Evolutionary conservation across 164 flowering plant species (phyloP), one percentile per base, ranked within the genome.

Genomic region (Kalanchoe fedtschenkoi): DNA sequence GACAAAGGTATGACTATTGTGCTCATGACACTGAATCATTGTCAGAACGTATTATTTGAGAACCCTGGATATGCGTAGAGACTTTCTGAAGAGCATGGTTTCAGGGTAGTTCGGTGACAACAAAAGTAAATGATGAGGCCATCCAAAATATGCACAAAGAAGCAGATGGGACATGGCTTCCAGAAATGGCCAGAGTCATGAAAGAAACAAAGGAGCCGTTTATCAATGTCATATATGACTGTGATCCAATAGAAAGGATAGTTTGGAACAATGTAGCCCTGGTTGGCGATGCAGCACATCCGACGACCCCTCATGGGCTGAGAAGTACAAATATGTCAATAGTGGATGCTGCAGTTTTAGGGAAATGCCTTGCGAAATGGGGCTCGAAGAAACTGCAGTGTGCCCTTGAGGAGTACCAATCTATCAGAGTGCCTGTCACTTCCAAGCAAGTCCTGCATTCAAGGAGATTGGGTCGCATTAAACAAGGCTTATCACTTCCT

Each of bases 91-190:
- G 56, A 28, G 32, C 17, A 10, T 43, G 1, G 19, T 19, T 64
- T 54, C 79, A 89, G 95, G 85, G 87, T 16, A 78, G 71, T 69
- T 89, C 98, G 4, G 77, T 87, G 63, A 92, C 96, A 19, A 73
- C 80, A 83, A 89, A 81, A 78, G 95, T 82, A 61, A 89, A 82
- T 60, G 24, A 42, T 2, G 83, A 80, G 3, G 80, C 82, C 86
- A 69, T 87, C 5, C 32, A 77, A 70, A 66, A 80, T 56, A 82
- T 92, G 93, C 81, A 83, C 28, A 60, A 74, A 72, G 89, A 82
- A 62, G 89, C 93, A 15, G 88, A 83, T 71, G 71, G 73, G 58
- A 65, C 76, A 13, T 91, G 98, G 98, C 61, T 66, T 51, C 92
- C 91, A 3, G 95, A 81, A 65, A 58, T 87, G 60, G 87, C 74